Base-by-base conservation (phyloP, 257 asterid species). In the Jacaranda copaia region DNA sequence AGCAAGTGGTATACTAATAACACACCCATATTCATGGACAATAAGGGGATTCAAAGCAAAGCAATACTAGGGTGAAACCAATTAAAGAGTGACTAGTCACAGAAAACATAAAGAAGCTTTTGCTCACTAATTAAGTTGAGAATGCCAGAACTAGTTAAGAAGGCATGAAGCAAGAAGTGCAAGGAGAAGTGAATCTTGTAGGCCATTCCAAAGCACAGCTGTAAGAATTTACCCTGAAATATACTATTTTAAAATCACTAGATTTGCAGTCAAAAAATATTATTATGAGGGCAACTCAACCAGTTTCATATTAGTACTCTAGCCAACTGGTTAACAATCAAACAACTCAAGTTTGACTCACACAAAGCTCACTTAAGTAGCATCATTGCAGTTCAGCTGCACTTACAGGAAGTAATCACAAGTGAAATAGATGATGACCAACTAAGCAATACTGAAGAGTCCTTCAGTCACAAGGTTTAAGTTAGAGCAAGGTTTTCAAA, bases 51-150 rank as follows among this genome's bases (percentile, higher is more conserved):
- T 10, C 45, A n/a, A 51, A 48, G 35, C 63, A 63, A 8, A 75
- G 38, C 16, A 38, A 64, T 57, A 58, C 14, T 36, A 57, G 79
- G 10, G 60, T 42, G 53, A 46, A 45, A 43, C 20, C 19, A 66
- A 79, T 55, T 52, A 42, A 3, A 73, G 46, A 16, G 73, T 32
- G 58, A 49, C 16, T 48, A 49, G 57, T 66, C 76, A 15, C 16
- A 3, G 68, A 51, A 25, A 78, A 61, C 52, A 70, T 52, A 55
- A 25, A 66, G 76, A 66, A 56, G 57, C 38, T 64, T 58, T 57
- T 18, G 65, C 43, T 73, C 61, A 38, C 16, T 61, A 45, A 53
- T 25, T 11, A 72, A 43, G 14, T 70, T 38, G 32, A 43, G 51
- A 62, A 64, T 11, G 12, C 56, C 42, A 8, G 11, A 42, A 42